These are phyloP conservation scores for Lachancea waltii DNA, from an alignment of 805 yeast species.

Conservation along the genomic window DNA sequence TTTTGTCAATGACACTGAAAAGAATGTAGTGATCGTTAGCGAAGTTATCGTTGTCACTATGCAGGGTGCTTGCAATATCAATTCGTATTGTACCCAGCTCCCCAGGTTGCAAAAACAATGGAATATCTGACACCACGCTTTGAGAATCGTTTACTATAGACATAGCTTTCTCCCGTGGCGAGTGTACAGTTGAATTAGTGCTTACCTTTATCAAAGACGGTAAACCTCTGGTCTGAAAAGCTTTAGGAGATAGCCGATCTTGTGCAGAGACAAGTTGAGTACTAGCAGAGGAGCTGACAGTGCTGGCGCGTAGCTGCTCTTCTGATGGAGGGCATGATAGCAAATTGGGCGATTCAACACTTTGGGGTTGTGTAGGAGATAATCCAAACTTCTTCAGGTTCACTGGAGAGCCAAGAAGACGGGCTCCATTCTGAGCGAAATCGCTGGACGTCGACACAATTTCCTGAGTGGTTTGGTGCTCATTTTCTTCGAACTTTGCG, in stretches of 20 bases:
- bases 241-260: constrained; percentile 5
- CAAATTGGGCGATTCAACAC: not conserved
- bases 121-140: constrained; percentile 32
- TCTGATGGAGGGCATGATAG: not conserved
- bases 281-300: not conserved
- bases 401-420: constrained; percentile 7
- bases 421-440: not conserved
- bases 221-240: not conserved
- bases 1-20: constrained; percentile 58
- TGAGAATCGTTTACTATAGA: not conserved
- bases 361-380: not conserved
- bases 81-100: constrained; percentile 48
- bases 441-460: not conserved
- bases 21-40: constrained; percentile 55
- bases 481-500: no score
- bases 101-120: constrained; percentile 52
- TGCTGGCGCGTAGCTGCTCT: not conserved
- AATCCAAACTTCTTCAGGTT: constrained; percentile 3
- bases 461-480: not conserved
- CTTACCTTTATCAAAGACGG: not conserved
- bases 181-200: not conserved
- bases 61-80: constrained; percentile 44
- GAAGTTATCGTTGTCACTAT: constrained; percentile 33
- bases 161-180: not conserved
- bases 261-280: not conserved